Conservation (phyloP, 176 grass and related monocot species). For the Zizania latifolia region DNA sequence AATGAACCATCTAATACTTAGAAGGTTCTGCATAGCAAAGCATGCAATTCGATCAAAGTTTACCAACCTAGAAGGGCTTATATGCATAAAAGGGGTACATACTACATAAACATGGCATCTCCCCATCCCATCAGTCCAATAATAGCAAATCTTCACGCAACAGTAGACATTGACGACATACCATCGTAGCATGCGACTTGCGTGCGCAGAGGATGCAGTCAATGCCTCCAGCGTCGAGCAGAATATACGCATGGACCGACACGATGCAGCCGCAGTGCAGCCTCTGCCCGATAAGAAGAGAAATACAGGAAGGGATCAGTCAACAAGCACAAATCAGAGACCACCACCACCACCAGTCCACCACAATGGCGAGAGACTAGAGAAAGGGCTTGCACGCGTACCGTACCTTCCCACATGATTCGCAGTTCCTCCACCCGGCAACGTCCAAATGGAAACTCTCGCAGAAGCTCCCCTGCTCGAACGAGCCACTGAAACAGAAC, state of each 20-base stretch:
- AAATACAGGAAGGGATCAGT: slow-evolving; percentile 3
- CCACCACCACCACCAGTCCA: neutral
- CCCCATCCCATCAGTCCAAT: neutral
- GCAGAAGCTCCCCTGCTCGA: slow-evolving; percentile 92
- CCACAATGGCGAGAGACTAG: neutral
- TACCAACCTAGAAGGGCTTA: neutral
- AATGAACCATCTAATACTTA: neutral
- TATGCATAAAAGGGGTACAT: neutral
- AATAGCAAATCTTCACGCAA: slow-evolving; percentile 8
- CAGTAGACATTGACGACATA: neutral
- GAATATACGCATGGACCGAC: slow-evolving; percentile 57
- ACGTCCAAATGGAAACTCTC: slow-evolving; percentile 83
- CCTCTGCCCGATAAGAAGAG: slow-evolving; percentile 43
- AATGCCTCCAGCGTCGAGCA: slow-evolving; percentile 89
- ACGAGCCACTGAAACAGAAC: slow-evolving; percentile 44
- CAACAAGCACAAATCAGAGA: neutral
- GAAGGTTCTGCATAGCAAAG: neutral
- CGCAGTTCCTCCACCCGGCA: slow-evolving; percentile 91
- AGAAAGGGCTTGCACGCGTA: slow-evolving; percentile 13
- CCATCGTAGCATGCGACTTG: slow-evolving; percentile 40
- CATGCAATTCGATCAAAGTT: neutral
- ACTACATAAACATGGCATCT: neutral
- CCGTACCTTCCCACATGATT: slow-evolving; percentile 86
- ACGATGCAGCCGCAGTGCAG: slow-evolving; percentile 97
- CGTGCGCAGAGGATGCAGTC: slow-evolving; percentile 73